Base-by-base conservation (phyloP, 2,329 filamentous ascomycete genomes). In the Arthrobotrys pseudoclavata region DNA sequence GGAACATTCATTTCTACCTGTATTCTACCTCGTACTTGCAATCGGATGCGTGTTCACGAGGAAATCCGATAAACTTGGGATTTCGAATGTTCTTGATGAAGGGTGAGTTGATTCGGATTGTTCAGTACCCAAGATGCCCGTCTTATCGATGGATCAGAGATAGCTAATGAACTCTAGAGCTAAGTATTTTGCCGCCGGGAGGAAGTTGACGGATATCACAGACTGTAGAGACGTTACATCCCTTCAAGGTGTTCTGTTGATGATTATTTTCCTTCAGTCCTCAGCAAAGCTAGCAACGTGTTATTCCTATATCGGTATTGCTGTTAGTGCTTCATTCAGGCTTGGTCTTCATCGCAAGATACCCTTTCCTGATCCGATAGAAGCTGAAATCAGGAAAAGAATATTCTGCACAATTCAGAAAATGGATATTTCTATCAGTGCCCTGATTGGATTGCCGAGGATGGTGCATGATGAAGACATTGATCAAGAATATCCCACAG, bases 251-350 rank as follows among this genome's bases (percentile, higher is more conserved):
- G 86, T 96, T 5, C 85, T 94, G 20, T 94, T 93, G 82, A 92
- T 94, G 87, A 91, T 94, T 60, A 85, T 95, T 1, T 96, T 94
- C 82, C 86, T 95, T 0, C 92, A 96, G 82, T 89, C 91, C 1
- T 92, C 92, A 1, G 91, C 92, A 9, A 92, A 93, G 82, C 85
- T 95, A 31, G 92, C 90, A 82, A 91, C 90, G 9, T 95, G 92
- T 82, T 95, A 95, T 83, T 89, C 91, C 0, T 94, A 93, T 80
- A 87, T 95, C 57, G 92, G 92, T 5, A 91, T 95, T 80, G 92
- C 91, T 1, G 85, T 94, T 60, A 88, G 92, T 62, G 91, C 91
- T 5, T 89, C 91, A n/a, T 84, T 95, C 37, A 89, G 92, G 29
- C 90, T 95, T 84, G 92, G 92, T 6, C 85, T 95, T 26, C 92